Evolutionary conservation across 257 asterid species (phyloP).

Genomic region (Mentha longifolia): DNA sequence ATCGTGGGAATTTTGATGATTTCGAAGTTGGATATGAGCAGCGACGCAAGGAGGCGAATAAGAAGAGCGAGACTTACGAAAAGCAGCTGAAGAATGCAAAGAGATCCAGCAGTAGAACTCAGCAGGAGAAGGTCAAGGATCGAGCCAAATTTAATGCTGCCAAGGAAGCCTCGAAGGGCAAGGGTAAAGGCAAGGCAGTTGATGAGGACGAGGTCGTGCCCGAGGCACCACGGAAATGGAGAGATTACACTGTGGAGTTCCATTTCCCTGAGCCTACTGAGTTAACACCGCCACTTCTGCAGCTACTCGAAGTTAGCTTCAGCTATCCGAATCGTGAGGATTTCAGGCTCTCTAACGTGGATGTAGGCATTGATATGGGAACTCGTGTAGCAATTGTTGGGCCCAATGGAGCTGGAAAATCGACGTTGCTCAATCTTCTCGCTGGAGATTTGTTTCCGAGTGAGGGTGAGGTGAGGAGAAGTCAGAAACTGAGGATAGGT

Average conservation of each 20-base stretch:
- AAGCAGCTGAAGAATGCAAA: constrained; percentile 61
- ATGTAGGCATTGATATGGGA: constrained; percentile 80
- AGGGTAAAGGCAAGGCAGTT: constrained; percentile 49
- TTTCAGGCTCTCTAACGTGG: constrained; percentile 64
- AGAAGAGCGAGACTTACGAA: constrained; percentile 60
- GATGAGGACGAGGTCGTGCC: constrained; percentile 57
- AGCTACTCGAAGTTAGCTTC: constrained; percentile 68
- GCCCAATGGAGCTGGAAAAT: constrained; percentile 80
- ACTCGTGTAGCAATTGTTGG: constrained; percentile 79
- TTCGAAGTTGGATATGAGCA: constrained; percentile 69
- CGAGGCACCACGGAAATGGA: constrained; percentile 72
- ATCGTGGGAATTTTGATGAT: constrained; percentile 66
- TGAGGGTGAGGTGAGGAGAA: constrained; percentile 67
- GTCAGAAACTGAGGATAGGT: constrained; percentile 70
- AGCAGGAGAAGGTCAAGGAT: constrained; percentile 71
- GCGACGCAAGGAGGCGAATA: constrained; percentile 67
- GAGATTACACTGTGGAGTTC: constrained; percentile 72
- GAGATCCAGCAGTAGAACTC: constrained; percentile 61
- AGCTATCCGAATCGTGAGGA: constrained; percentile 63
- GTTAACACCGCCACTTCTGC: constrained; percentile 69
- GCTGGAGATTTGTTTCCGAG: constrained; percentile 67
- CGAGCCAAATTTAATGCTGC: constrained; percentile 61
- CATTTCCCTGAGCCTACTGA: constrained; percentile 81
- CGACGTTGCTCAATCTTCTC: constrained; percentile 71
- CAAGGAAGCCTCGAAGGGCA: constrained; percentile 61